Percentiles rank a stretch among this genome's conserved stretches.
Evolutionary conservation across 1,139 yeast genomes (phyloP).

Genomic region (Pichia terricola): DNA sequence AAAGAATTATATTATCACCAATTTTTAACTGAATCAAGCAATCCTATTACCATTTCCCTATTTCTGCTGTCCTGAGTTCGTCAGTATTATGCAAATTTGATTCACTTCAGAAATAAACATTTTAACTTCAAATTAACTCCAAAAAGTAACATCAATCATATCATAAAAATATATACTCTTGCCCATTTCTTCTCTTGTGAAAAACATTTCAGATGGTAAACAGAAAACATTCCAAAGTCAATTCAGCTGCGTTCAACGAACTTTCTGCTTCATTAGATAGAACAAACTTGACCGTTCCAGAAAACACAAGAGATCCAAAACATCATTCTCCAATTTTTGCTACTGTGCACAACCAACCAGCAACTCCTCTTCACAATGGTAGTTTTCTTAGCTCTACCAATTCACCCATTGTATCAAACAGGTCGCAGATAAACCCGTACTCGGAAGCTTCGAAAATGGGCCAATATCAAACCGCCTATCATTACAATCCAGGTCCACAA

Average conservation of each 20-base stretch:
- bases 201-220: neutral
- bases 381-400: neutral
- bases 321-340: neutral
- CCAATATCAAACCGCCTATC: neutral
- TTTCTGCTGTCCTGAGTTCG: too few species aligned
- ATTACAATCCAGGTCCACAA: neutral
- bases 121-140: too few species aligned
- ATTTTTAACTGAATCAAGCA: too few species aligned
- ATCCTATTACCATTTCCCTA: too few species aligned
- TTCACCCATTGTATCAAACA: neutral
- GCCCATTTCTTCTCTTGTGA: neutral
- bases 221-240: neutral
- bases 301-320: neutral
- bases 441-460: too few species aligned
- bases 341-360: neutral
- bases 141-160: too few species aligned
- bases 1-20: too few species aligned
- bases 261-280: neutral
- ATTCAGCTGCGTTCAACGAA: neutral
- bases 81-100: too few species aligned
- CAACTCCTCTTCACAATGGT: neutral
- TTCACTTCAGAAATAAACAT: too few species aligned
- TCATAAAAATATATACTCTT: too few species aligned
- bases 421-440: too few species aligned
- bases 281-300: neutral